These are phyloP conservation scores for Lipomyces sp. DNA, from an alignment of 805 yeast species.

Conservation along the genomic window DNA sequence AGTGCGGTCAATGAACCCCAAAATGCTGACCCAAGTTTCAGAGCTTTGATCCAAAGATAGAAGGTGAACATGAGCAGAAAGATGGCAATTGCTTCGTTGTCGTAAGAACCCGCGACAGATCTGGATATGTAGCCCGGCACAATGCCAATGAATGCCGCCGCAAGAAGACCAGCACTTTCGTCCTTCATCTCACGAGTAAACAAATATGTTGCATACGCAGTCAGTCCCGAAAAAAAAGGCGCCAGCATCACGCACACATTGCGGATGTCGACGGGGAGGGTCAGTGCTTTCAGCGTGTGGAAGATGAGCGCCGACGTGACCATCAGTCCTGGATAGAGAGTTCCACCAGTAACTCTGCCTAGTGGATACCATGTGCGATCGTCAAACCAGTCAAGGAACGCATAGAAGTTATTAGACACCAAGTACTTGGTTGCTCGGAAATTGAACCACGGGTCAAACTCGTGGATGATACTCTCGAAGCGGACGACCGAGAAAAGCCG, in stretches of 20 bases:
- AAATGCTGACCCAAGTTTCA: conserved; percentile 83
- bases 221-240: conserved; percentile 91
- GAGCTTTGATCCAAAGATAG: conserved; percentile 91
- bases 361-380: conserved; percentile 99
- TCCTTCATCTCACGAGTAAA: conserved; percentile 89
- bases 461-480: conserved; percentile 95
- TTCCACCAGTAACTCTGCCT: conserved; percentile 99
- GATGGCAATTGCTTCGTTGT: conserved; percentile 98
- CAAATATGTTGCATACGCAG: conserved; percentile 84
- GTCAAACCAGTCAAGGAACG: conserved; percentile 96
- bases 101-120: conserved; percentile 98
- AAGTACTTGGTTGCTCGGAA: conserved; percentile 93
- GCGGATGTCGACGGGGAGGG: conserved; percentile 88
- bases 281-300: conserved; percentile 59
- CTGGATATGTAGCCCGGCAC: conserved; percentile 92
- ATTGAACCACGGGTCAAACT: conserved; percentile 92
- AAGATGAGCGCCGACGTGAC: conserved; percentile 92
- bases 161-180: conserved; percentile 80
- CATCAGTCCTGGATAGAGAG: conserved; percentile 97
- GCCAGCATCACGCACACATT: conserved; percentile 94
- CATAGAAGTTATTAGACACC: conserved; percentile 77
- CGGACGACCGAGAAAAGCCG: conserved; percentile 94
- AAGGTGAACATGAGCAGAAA: conserved; percentile 93
- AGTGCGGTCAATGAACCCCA: conserved; percentile 81
- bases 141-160: conserved; percentile 93